Evolutionary conservation across 2,329 filamentous ascomycete species (phyloP).

Genomic region (Talaromyces piceae): DNA sequence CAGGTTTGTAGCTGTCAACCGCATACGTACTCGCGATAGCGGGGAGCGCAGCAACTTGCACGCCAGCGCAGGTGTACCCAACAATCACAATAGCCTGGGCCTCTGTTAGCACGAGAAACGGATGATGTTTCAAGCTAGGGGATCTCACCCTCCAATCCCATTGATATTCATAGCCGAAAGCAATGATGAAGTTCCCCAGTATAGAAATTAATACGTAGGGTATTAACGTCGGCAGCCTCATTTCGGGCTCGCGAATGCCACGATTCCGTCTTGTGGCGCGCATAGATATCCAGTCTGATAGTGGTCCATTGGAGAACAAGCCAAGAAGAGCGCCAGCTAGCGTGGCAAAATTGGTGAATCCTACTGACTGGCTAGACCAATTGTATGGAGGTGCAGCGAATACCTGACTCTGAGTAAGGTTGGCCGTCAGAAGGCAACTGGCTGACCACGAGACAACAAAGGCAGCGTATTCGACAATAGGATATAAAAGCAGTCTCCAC

Average conservation of each 20-base stretch:
- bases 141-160: constrained; percentile 43
- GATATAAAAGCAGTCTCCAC: constrained; percentile 55
- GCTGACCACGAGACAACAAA: constrained; percentile 57
- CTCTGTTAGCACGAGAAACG: background rate
- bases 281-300: constrained; percentile 51
- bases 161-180: constrained; percentile 45
- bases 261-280: constrained; percentile 45
- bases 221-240: constrained; percentile 50
- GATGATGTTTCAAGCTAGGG: constrained; percentile 13
- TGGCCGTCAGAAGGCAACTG: constrained; percentile 51
- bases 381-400: constrained; percentile 51
- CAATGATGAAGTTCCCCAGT: constrained; percentile 51
- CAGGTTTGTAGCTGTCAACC: constrained; percentile 58
- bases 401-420: constrained; percentile 50
- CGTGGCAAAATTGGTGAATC: constrained; percentile 53
- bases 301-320: constrained; percentile 46
- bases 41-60: constrained; percentile 54
- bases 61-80: constrained; percentile 48
- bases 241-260: constrained; percentile 52
- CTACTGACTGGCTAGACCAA: constrained; percentile 43
- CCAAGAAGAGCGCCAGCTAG: constrained; percentile 49
- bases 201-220: constrained; percentile 52
- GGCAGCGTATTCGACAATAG: constrained; percentile 55
- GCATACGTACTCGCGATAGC: constrained; percentile 53
- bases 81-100: constrained; percentile 45